Evolutionary conservation across 768 basidiomycete species (phyloP).

Genomic region (Suillus hirtellus): DNA sequence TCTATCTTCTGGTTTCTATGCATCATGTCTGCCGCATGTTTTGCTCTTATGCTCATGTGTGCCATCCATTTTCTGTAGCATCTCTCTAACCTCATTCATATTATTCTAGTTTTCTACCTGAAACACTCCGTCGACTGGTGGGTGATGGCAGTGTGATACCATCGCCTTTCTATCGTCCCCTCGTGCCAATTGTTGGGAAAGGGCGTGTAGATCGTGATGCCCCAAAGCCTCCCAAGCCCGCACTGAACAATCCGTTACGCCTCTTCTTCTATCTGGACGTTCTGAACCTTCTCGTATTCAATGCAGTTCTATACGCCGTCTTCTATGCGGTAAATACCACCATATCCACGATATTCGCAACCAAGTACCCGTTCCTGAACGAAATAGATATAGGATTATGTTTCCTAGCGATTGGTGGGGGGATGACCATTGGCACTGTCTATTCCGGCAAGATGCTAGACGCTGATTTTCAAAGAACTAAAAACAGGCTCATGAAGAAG

Average conservation of each 20-base stretch:
- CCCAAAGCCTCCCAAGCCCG: slow-evolving; percentile 13
- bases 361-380: slow-evolving; percentile 48
- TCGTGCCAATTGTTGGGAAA: slow-evolving; percentile 26
- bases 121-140: slow-evolving; percentile 25
- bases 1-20: slow-evolving; percentile 66
- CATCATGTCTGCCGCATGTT: slow-evolving; percentile 47
- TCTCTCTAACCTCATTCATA: slow-evolving; percentile 24
- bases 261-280: slow-evolving; percentile 41
- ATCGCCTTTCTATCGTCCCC: slow-evolving; percentile 27
- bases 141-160: slow-evolving; percentile 32
- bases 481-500: slow-evolving; percentile 18
- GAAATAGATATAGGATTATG: slow-evolving; percentile 67
- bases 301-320: slow-evolving; percentile 54
- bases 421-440: slow-evolving; percentile 62
- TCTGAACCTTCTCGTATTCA: slow-evolving; percentile 44
- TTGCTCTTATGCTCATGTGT: slow-evolving; percentile 49
- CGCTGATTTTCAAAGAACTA: slow-evolving; percentile 55
- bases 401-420: slow-evolving; percentile 75
- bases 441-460: slow-evolving; percentile 65
- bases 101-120: slow-evolving; percentile 33
- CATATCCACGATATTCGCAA: slow-evolving; percentile 51
- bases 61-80: slow-evolving; percentile 22
- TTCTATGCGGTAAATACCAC: slow-evolving; percentile 49
- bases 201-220: slow-evolving; percentile 19
- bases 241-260: slow-evolving; percentile 39